Evolutionary conservation across 768 basidiomycete genomes (phyloP).

Genomic region (Russula earlei): DNA sequence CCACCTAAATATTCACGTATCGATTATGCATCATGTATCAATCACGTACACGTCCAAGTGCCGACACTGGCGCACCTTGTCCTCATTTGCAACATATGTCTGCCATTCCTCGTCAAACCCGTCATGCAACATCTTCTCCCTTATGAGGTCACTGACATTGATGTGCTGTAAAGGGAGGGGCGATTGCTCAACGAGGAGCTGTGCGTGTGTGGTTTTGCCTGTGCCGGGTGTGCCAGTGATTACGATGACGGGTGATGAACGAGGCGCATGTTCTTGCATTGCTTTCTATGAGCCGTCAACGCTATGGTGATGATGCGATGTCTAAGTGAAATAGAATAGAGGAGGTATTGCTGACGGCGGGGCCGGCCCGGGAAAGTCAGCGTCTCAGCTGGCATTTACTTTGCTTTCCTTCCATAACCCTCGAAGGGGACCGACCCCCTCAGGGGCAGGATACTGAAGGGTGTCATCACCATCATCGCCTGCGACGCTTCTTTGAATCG

Average conservation of each 20-base stretch:
- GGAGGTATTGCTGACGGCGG: no score
- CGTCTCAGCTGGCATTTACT: no score
- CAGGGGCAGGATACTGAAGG: no score
- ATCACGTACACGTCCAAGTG: not conserved
- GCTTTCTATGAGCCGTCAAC: not conserved
- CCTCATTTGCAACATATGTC: slow-evolving; percentile 88
- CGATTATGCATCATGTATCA: not conserved
- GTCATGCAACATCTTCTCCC: slow-evolving; percentile 70
- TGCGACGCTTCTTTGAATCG: no score
- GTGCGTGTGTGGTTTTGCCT: slow-evolving; percentile 90
- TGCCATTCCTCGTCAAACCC: slow-evolving; percentile 94
- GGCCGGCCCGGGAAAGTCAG: no score
- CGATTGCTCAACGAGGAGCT: slow-evolving; percentile 67
- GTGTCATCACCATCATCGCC: no score
- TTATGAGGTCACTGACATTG: slow-evolving; percentile 87
- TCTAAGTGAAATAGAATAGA: no score
- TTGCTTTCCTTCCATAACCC: no score
- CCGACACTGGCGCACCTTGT: slow-evolving; percentile 52
- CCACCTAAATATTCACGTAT: slow-evolving; percentile 40
- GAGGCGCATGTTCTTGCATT: slow-evolving; percentile 10
- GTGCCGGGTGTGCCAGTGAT: slow-evolving; percentile 93
- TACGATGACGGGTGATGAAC: slow-evolving; percentile 56
- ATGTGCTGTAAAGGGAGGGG: slow-evolving; percentile 66
- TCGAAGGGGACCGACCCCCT: no score
- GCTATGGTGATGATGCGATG: not conserved